A percentile compares a stretch with the other conserved stretches of the same genome.
These are phyloP conservation scores for Stromatinia cepivora DNA, from an alignment of 2,329 filamentous ascomycete genomes.

Conservation along the genomic window DNA sequence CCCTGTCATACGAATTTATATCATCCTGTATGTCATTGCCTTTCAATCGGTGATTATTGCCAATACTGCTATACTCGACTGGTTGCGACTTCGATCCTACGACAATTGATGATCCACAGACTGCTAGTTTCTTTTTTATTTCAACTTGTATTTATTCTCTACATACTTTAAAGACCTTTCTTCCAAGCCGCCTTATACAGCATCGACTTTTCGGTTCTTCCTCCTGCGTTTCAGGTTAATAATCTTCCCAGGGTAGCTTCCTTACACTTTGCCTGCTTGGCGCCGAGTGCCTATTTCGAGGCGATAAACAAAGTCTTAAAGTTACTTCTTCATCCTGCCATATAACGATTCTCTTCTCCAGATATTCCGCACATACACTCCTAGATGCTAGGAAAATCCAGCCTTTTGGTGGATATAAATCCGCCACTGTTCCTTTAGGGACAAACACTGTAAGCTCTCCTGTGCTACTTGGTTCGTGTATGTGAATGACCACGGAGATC, in stretches of 20 bases:
- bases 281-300: background rate
- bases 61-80: background rate
- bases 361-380: constrained; percentile 9
- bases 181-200: constrained; percentile 3
- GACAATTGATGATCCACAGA: background rate
- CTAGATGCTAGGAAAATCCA: constrained; percentile 7
- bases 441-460: constrained; percentile 26
- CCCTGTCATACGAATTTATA: background rate
- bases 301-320: background rate
- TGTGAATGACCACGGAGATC: constrained; percentile 26
- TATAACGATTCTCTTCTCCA: constrained; percentile 18
- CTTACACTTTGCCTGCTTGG: background rate
- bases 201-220: constrained; percentile 9
- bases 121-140: background rate
- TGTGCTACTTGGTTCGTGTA: constrained; percentile 23
- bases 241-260: constrained; percentile 10
- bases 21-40: background rate
- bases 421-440: constrained; percentile 17
- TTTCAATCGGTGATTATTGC: constrained; percentile 5
- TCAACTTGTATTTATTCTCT: background rate
- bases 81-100: background rate
- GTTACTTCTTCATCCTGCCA: constrained; percentile 5
- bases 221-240: constrained; percentile 4
- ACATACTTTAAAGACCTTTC: background rate
- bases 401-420: background rate